phyloP scores from a whole-genome alignment of 1,139 yeast genomes.

The Diutina siamensis region DNA sequence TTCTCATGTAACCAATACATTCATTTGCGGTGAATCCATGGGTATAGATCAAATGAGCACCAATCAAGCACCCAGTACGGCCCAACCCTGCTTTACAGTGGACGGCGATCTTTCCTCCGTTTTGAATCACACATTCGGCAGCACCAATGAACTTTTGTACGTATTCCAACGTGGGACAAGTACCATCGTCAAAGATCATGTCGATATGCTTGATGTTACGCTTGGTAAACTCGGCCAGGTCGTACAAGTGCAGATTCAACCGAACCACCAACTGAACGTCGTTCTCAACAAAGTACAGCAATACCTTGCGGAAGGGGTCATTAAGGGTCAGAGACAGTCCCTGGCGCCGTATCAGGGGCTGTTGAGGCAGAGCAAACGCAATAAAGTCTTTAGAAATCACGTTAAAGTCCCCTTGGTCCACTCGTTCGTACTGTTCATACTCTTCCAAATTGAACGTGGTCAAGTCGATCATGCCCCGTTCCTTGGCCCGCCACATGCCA shows the following conservation, averaged over 20 bases:
- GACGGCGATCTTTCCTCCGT: conserved; percentile 90
- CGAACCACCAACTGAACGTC: conserved; percentile 85
- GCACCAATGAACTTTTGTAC: conserved; percentile 92
- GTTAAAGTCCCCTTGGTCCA: conserved; percentile 94
- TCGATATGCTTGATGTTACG: conserved; percentile 83
- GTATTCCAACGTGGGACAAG: conserved; percentile 89
- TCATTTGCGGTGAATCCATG: conserved; percentile 96
- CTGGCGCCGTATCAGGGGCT: conserved; percentile 23
- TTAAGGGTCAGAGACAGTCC: conserved; percentile 36
- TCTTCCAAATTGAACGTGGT: conserved; percentile 86
- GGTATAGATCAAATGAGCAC: conserved; percentile 91
- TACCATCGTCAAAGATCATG: conserved; percentile 95
- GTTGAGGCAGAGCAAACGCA: conserved; percentile 97
- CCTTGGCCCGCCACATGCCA: conserved; percentile 98
- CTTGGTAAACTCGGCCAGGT: conserved; percentile 69
- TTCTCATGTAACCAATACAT: conserved; percentile 92
- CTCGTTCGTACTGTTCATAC: conserved; percentile 87
- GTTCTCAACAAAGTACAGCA: conserved; percentile 59
- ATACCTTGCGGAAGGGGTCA: conserved; percentile 70
- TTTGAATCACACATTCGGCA: conserved; percentile 72
- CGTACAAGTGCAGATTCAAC: conserved; percentile 82
- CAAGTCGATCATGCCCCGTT: conserved; percentile 76
- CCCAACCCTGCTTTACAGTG: conserved; percentile 98
- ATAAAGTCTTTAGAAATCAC: conserved; percentile 85
- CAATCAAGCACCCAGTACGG: conserved; percentile 93